phyloP scores from a whole-genome alignment of 768 basidiomycete genomes.

The Mycena crocata region DNA sequence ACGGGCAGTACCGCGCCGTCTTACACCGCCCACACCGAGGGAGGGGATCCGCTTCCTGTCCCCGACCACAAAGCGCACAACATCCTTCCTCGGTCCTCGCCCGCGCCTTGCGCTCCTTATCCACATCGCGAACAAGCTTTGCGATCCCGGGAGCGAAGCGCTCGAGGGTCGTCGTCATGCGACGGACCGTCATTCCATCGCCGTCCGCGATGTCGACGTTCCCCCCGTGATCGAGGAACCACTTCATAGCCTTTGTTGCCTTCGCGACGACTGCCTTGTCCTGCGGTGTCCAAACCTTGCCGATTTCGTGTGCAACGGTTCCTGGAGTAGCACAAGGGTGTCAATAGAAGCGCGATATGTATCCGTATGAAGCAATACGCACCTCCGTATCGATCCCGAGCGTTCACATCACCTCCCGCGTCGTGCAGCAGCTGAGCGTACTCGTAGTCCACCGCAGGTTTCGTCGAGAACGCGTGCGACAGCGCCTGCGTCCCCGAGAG shows the following conservation, averaged over 20 bases:
- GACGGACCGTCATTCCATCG: constrained; percentile 48
- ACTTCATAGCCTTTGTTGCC: constrained; percentile 45
- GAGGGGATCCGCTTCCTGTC: constrained; percentile 35
- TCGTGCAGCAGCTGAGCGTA: constrained; percentile 55
- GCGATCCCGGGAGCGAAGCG: constrained; percentile 26
- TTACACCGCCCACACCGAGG: constrained; percentile 48
- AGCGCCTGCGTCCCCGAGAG: constrained; percentile 55
- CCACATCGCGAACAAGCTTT: constrained; percentile 43
- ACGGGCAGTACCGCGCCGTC: constrained; percentile 48
- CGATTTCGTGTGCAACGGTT: constrained; percentile 53
- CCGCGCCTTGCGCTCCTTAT: constrained; percentile 40
- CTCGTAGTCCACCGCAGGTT: constrained; percentile 54
- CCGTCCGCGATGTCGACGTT: constrained; percentile 53
- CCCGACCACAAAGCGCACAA: constrained; percentile 51
- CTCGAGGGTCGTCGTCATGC: constrained; percentile 26
- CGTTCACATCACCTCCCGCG: constrained; percentile 55
- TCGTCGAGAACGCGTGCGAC: constrained; percentile 54
- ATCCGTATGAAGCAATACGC: neutral
- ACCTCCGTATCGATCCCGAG: constrained; percentile 53
- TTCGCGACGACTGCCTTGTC: constrained; percentile 37
- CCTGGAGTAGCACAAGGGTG: neutral
- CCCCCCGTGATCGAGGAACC: constrained; percentile 57
- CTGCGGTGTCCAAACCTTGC: constrained; percentile 40
- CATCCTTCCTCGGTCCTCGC: constrained; percentile 37
- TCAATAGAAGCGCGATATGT: neutral